Evolutionary conservation across 331 rosid species (phyloP).

Genomic region (Quercus tomentella): DNA sequence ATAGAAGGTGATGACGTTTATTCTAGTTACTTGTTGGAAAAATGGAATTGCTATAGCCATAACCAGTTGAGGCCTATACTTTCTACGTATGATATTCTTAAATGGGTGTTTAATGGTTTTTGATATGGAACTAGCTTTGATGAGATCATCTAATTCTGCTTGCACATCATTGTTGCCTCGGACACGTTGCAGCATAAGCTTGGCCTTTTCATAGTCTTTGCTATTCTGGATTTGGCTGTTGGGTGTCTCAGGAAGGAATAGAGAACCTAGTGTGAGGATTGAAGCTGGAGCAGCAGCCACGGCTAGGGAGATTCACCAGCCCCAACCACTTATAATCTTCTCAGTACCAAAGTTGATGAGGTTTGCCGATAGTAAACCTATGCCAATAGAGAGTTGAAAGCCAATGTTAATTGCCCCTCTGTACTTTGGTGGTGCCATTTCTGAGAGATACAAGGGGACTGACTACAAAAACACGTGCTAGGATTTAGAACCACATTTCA

Average conservation of each 20-base stretch:
- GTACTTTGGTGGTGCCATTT: conserved; percentile 58
- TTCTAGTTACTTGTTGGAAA: conserved; percentile 76
- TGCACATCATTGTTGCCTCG: conserved; percentile 58
- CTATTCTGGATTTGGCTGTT: conserved; percentile 58
- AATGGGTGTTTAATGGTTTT: conserved; percentile 34
- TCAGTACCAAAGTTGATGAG: conserved; percentile 69
- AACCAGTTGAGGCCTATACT: conserved; percentile 67
- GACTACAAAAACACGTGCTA: conserved; percentile 36
- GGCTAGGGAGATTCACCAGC: conserved; percentile 71
- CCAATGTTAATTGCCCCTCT: conserved; percentile 78
- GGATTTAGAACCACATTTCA: too few relatives aligned
- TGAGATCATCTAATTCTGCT: conserved; percentile 53
- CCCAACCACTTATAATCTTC: conserved; percentile 55
- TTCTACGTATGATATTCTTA: conserved; percentile 27
- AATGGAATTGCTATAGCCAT: conserved; percentile 71
- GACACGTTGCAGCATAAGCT: conserved; percentile 51
- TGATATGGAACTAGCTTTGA: conserved; percentile 38
- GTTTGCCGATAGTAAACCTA: conserved; percentile 55
- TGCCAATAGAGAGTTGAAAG: conserved; percentile 62
- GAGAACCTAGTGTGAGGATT: conserved; percentile 56
- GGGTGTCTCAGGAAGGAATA: conserved; percentile 84
- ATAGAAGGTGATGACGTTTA: conserved; percentile 67
- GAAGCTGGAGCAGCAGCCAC: conserved; percentile 67
- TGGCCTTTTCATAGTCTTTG: conserved; percentile 33
- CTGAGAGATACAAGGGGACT: conserved; percentile 80